phyloP scores from a whole-genome alignment of 225 moss, liverwort and hornwort species.

The Anthoceros angustus region DNA sequence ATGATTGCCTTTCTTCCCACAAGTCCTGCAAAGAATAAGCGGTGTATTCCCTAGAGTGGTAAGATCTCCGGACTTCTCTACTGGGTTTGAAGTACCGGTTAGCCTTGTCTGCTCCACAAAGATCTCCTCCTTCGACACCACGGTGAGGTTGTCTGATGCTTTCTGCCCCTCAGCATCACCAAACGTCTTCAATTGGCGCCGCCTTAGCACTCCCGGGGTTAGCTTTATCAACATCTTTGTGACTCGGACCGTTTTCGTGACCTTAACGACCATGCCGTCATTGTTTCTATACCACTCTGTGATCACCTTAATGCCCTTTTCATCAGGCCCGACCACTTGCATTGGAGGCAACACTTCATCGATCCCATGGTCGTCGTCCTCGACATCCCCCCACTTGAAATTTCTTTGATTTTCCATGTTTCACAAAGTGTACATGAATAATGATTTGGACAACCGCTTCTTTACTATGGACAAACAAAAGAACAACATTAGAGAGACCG shows the following conservation, averaged over 20 bases:
- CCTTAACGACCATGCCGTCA: constrained; percentile 40
- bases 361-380: constrained; percentile 42
- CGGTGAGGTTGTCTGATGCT: constrained; percentile 40
- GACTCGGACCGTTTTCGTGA: constrained; percentile 40
- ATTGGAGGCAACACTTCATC: constrained; percentile 43
- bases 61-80: constrained; percentile 37
- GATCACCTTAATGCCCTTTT: constrained; percentile 30
- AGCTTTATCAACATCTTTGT: constrained; percentile 51
- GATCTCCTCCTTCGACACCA: constrained; percentile 45
- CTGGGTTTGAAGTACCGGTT: constrained; percentile 28
- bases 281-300: constrained; percentile 52
- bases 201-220: constrained; percentile 32
- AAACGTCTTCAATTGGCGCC: constrained; percentile 43
- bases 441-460: no score
- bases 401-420: constrained; percentile 31
- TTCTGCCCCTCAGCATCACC: constrained; percentile 44
- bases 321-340: constrained; percentile 41
- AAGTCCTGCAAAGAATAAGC: constrained; percentile 42
- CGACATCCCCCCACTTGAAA: constrained; percentile 51
- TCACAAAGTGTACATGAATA: no score
- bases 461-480: no score
- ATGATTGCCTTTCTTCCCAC: constrained; percentile 51
- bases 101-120: constrained; percentile 41
- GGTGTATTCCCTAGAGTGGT: constrained; percentile 38
- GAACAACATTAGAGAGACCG: no score